A percentile compares a stretch with the other conserved stretches of the same genome.
Evolutionary conservation across 2,329 filamentous ascomycete genomes (phyloP).

Genomic region (Ophiostoma sp.): DNA sequence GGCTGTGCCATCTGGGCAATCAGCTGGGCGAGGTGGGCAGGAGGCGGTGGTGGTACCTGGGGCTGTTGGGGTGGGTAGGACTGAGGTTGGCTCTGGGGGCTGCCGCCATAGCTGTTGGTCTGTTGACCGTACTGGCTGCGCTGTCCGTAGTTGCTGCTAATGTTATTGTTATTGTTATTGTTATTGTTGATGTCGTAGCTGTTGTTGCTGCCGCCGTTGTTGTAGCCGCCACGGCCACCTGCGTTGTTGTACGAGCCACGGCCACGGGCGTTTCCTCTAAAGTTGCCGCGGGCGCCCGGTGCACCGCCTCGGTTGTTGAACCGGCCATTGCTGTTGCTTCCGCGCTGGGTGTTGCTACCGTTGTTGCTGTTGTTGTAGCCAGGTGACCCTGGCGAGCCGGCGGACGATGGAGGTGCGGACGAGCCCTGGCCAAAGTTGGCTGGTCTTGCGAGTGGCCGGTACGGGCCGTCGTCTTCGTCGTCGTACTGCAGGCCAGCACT

Average conservation of each 20-base stretch:
- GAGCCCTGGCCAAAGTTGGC: constrained; percentile 51
- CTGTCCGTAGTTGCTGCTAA: neutral
- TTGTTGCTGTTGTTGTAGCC: constrained; percentile 31
- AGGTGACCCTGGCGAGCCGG: constrained; percentile 23
- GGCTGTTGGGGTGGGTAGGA: constrained; percentile 13
- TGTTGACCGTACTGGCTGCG: neutral
- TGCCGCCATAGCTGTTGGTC: neutral
- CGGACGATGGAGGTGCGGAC: constrained; percentile 35
- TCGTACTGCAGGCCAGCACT: constrained; percentile 55
- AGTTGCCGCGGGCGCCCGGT: constrained; percentile 23
- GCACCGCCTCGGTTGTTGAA: constrained; percentile 36
- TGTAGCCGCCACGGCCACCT: constrained; percentile 13
- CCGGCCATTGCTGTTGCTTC: constrained; percentile 28
- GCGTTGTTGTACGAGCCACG: constrained; percentile 14
- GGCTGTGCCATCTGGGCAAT: neutral
- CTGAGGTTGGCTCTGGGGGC: neutral
- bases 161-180: constrained; percentile 1
- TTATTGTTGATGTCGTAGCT: neutral
- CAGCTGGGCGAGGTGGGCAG: constrained; percentile 3
- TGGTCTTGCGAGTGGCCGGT: constrained; percentile 65
- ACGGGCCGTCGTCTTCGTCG: constrained; percentile 62
- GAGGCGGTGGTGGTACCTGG: neutral
- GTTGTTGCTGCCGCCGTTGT: constrained; percentile 24
- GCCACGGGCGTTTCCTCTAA: constrained; percentile 17
- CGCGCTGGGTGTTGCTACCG: constrained; percentile 28